These are phyloP conservation scores for Polyplosphaeria fusca DNA, from an alignment of 495 filamentous ascomycete species.

Conservation along the genomic window DNA sequence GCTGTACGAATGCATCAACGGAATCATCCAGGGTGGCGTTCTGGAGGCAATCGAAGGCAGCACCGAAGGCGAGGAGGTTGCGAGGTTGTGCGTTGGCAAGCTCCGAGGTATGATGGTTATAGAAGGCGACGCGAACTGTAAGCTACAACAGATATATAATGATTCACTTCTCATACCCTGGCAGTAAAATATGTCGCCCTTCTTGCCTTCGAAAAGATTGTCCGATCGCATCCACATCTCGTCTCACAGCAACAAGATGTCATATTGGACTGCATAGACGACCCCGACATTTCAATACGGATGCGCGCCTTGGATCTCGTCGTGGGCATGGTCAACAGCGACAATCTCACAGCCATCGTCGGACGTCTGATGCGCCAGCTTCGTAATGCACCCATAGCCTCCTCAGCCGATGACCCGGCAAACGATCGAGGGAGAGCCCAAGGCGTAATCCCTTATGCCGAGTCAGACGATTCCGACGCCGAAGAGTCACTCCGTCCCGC, in stretches of 20 bases:
- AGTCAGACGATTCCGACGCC: constrained; percentile 58
- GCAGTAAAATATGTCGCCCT: constrained; percentile 95
- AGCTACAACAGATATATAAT: constrained; percentile 41
- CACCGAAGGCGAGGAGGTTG: constrained; percentile 84
- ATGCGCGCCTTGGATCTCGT: constrained; percentile 87
- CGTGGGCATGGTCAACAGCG: constrained; percentile 82
- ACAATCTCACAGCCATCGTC: constrained; percentile 79
- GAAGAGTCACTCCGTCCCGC: constrained; percentile 42
- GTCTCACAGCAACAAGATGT: constrained; percentile 91
- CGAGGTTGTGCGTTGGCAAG: constrained; percentile 87
- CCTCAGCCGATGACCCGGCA: constrained; percentile 38
- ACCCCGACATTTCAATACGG: constrained; percentile 92
- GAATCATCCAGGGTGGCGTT: constrained; percentile 94
- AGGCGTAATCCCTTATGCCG: constrained; percentile 48
- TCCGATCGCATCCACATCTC: constrained; percentile 78
- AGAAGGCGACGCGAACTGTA: constrained; percentile 88
- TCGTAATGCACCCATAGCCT: constrained; percentile 49
- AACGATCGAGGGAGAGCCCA: constrained; percentile 36
- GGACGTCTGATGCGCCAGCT: constrained; percentile 84
- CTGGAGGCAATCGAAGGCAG: constrained; percentile 72
- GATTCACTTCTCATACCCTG: constrained; percentile 14
- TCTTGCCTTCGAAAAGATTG: constrained; percentile 90
- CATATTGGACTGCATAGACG: constrained; percentile 92
- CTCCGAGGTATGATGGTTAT: constrained; percentile 89
- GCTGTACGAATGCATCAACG: constrained; percentile 96